phyloP scores from a whole-genome alignment of 1,284 basidiomycete genomes.

The Ceratobasidium sp. region DNA sequence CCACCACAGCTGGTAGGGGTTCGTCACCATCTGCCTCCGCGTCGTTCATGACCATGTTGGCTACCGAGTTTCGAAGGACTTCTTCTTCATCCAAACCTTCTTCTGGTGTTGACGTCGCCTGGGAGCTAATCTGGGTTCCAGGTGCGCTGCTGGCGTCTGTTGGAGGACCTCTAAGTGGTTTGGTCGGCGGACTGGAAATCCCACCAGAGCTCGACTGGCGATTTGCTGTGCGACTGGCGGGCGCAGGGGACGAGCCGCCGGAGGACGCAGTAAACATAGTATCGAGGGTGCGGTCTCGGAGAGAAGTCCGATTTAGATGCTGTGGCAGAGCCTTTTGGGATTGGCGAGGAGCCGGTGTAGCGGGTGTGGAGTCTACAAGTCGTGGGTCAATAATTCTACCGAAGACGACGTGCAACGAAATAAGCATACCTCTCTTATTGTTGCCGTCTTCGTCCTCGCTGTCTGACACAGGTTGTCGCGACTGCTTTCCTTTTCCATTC shows the following conservation, averaged over 20 bases:
- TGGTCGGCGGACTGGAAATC: slow-evolving; percentile 45
- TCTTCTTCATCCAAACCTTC: slow-evolving; percentile 38
- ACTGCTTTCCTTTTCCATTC: slow-evolving; percentile 52
- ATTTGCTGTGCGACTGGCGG: slow-evolving; percentile 50
- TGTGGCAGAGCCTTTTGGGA: slow-evolving; percentile 73
- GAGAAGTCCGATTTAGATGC: slow-evolving; percentile 92
- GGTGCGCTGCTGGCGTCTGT: slow-evolving; percentile 17
- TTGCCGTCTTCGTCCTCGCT: slow-evolving; percentile 23
- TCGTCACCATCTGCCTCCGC: slow-evolving; percentile 20
- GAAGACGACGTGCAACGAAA: not conserved
- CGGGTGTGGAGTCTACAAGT: slow-evolving; percentile 49
- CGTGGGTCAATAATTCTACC: not conserved
- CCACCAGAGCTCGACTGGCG: slow-evolving; percentile 57
- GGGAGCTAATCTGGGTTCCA: not conserved
- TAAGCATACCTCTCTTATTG: slow-evolving; percentile 10
- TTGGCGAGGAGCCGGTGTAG: slow-evolving; percentile 52
- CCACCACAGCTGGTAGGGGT: slow-evolving; percentile 46
- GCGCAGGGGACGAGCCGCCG: slow-evolving; percentile 15
- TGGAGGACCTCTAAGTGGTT: slow-evolving; percentile 43
- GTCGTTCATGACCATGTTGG: slow-evolving; percentile 39
- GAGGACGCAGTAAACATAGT: slow-evolving; percentile 73
- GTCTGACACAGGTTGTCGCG: not conserved
- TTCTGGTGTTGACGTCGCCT: not conserved
- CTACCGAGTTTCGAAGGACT: slow-evolving; percentile 35
- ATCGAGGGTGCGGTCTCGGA: slow-evolving; percentile 88